Conservation (phyloP, 495 filamentous ascomycete genomes). For the Lepidopterella palustris region DNA sequence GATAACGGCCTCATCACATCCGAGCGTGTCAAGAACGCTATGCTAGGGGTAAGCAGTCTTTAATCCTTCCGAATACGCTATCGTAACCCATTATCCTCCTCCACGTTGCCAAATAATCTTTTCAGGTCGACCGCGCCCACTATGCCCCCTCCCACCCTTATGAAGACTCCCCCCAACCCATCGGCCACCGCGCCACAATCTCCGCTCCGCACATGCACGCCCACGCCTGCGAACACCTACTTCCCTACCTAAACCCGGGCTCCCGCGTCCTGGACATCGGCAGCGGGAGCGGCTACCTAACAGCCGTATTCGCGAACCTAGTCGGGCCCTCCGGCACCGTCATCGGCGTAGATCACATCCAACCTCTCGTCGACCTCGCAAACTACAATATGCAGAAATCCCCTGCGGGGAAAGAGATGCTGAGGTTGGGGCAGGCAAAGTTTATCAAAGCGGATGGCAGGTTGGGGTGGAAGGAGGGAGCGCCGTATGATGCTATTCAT, state of each 20-base stretch:
- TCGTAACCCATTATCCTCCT: background rate
- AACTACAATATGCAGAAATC: conserved; percentile 68
- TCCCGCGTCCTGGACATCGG: conserved; percentile 78
- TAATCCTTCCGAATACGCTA: background rate
- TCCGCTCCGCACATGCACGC: conserved; percentile 98
- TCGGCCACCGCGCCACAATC: conserved; percentile 85
- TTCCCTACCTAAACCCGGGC: conserved; percentile 44
- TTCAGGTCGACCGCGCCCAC: conserved; percentile 81
- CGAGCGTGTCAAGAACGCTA: conserved; percentile 65
- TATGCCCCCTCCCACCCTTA: conserved; percentile 67
- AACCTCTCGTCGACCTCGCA: conserved; percentile 65
- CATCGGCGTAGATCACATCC: conserved; percentile 87
- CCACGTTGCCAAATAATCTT: background rate
- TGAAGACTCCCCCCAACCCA: conserved; percentile 82
- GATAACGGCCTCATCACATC: conserved; percentile 64
- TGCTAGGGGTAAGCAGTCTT: conserved; percentile 55
- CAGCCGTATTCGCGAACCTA: conserved; percentile 79
- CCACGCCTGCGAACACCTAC: conserved; percentile 48
- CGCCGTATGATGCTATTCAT: conserved; percentile 84
- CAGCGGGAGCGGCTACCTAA: conserved; percentile 84
- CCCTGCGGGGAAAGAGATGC: conserved; percentile 53
- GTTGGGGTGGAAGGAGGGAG: conserved; percentile 53
- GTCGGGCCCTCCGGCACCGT: conserved; percentile 57
- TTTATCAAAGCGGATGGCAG: conserved; percentile 82
- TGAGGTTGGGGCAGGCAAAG: conserved; percentile 54